phyloP scores from a whole-genome alignment of 371 early-diverging fungal genomes.

The Dichotomocladium elegans region DNA sequence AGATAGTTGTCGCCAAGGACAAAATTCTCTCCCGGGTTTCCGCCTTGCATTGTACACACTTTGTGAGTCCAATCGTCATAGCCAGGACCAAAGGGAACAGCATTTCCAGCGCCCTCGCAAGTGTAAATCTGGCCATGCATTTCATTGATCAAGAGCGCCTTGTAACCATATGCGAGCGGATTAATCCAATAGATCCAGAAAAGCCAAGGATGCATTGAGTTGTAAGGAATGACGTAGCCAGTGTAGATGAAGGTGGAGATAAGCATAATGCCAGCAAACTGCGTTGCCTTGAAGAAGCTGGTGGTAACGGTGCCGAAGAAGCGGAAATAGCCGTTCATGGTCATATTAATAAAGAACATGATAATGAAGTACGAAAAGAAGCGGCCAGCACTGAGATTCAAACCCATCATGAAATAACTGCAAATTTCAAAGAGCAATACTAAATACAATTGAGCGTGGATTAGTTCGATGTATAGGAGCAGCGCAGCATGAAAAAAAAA shows the following conservation, averaged over 20 bases:
- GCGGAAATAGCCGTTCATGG: constrained; percentile 46
- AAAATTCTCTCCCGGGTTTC: constrained; percentile 42
- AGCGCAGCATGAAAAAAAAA: too few species aligned
- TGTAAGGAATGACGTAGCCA: constrained; percentile 42
- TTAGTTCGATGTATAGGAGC: background rate
- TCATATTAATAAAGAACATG: constrained; percentile 31
- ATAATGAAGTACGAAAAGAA: constrained; percentile 45
- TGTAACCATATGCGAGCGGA: constrained; percentile 68
- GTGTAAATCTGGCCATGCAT: constrained; percentile 56
- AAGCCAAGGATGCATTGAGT: constrained; percentile 50
- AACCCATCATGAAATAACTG: constrained; percentile 48
- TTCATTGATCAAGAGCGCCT: constrained; percentile 71
- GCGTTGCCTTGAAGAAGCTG: constrained; percentile 44
- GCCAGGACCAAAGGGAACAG: constrained; percentile 58
- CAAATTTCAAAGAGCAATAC: constrained; percentile 17
- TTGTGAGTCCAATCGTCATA: constrained; percentile 54
- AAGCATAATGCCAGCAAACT: constrained; percentile 42
- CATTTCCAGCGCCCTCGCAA: constrained; percentile 40
- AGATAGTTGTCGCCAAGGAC: constrained; percentile 63
- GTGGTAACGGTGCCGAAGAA: constrained; percentile 44
- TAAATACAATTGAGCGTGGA: background rate
- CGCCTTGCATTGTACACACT: constrained; percentile 59
- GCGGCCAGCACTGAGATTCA: constrained; percentile 40
- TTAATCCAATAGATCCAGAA: constrained; percentile 74
- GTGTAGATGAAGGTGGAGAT: constrained; percentile 46